A percentile compares a stretch with the other conserved stretches of the same genome.
Evolutionary conservation across 306 rosid genomes (phyloP).

Genomic region (Prunus mume): DNA sequence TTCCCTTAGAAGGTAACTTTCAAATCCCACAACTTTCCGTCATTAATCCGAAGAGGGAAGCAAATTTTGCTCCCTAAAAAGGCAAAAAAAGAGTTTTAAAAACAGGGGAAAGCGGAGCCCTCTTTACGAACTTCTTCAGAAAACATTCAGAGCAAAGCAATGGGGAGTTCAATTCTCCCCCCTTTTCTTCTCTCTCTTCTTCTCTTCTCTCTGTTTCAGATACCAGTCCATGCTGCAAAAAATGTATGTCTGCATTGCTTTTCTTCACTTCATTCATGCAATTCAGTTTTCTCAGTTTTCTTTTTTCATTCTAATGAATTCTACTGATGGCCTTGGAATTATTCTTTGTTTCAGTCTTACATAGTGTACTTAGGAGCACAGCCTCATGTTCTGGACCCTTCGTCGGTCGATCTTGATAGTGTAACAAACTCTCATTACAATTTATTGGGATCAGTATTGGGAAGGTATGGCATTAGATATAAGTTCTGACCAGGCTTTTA

Average conservation of each 20-base stretch:
- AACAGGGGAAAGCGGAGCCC: conserved; percentile 14
- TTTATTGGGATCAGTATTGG: conserved; percentile 46
- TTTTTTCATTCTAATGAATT: background rate
- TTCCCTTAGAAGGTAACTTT: background rate
- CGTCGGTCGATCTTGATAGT: conserved; percentile 16
- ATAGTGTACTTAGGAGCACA: conserved; percentile 69
- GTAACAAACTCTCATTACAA: conserved; percentile 41
- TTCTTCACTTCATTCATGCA: background rate
- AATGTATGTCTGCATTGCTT: conserved; percentile 28
- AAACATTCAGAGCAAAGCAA: conserved; percentile 6
- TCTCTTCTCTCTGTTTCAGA: conserved; percentile 28
- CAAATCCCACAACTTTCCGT: background rate
- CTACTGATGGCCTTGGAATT: background rate
- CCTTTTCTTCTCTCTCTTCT: conserved; percentile 26
- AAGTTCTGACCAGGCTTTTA: background rate
- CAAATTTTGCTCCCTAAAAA: conserved; percentile 1
- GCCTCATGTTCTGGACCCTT: conserved; percentile 31
- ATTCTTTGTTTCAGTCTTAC: conserved; percentile 47
- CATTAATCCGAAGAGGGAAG: background rate
- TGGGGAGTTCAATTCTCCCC: conserved; percentile 21
- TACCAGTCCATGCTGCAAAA: conserved; percentile 32
- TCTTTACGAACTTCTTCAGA: background rate
- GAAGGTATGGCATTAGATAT: conserved; percentile 37
- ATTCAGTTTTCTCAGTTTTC: background rate
- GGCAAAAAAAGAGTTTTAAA: conserved; percentile 1